These are phyloP conservation scores for Stephanocyclus meneghinianus DNA, from an alignment of 352 stramenopile genomes.

Conservation along the genomic window DNA sequence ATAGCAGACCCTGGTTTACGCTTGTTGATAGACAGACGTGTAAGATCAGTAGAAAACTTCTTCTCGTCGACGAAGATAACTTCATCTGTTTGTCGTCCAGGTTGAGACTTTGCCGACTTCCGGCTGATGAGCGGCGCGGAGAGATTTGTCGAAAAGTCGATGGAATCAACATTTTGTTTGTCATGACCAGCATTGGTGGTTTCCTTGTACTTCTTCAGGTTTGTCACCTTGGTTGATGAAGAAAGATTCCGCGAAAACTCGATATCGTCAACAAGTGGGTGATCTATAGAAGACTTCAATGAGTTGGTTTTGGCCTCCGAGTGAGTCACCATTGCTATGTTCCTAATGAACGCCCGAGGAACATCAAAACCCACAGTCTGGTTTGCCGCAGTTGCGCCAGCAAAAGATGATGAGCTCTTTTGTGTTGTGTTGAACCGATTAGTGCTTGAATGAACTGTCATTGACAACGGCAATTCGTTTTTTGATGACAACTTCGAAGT, in stretches of 20 bases:
- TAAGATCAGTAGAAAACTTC: slow-evolving; percentile 5
- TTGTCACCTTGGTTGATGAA: not conserved
- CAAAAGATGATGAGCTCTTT: slow-evolving; percentile 12
- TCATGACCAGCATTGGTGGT: not conserved
- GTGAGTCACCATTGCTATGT: slow-evolving; percentile 4
- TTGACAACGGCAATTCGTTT: not conserved
- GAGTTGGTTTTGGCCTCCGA: not conserved
- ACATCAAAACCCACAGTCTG: slow-evolving; percentile 8
- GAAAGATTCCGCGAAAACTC: slow-evolving; percentile 6
- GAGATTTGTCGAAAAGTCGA: not conserved
- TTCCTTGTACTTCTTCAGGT: not conserved
- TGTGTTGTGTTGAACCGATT: slow-evolving; percentile 10
- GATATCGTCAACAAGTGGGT: not conserved
- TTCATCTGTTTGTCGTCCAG: not conserved
- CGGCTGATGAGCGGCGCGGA: not conserved
- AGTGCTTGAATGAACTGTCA: slow-evolving; percentile 3
- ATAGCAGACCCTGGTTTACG: not conserved
- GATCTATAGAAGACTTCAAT: not conserved
- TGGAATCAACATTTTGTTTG: not conserved
- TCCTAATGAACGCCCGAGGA: not conserved
- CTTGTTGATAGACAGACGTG: not conserved
- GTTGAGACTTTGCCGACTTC: not conserved
- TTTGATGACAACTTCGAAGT: not conserved
- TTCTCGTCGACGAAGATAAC: slow-evolving; percentile 9
- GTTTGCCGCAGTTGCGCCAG: not conserved